Evolutionary conservation across 2,329 filamentous ascomycete species (phyloP), one percentile per base, ranked within the genome.

Genomic region (Aspergillus pseudoglaucus): DNA sequence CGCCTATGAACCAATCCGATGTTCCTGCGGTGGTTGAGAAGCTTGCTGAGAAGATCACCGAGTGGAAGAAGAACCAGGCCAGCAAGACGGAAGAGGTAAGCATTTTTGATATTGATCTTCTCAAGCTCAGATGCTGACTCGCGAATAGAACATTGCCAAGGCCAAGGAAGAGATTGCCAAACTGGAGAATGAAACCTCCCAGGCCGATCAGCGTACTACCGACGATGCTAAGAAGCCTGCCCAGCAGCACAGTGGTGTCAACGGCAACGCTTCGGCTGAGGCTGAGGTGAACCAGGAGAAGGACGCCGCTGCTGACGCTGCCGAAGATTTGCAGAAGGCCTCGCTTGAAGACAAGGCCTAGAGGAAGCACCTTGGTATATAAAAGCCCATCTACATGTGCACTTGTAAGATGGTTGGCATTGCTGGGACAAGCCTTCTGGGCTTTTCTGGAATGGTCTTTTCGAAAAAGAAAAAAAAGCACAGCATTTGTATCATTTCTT

Each of bases 131-230:
- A 49, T 49, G 45, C 53, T 25, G 39, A 54, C 51, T 55, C 54
- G 57, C 49, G 63, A 73, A 23, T 62, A 97, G 93, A 98, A 98
- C 78, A 85, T 97, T 52, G 88, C 89, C 55, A 95, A 96, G 73
- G 93, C 93, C 52, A 87, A 95, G 77, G 91, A 91, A 72, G 90
- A 96, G 71, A 94, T 98, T 54, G 88, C 90, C 66, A 84, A 84
- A 58, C 81, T 97, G 39, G 81, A 84, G 59, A 74, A 78, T 47
- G 91, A 96, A 66, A 83, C 71, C 71, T 40, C 60, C 45, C 47
- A 64, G 54, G 47, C 57, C 69, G 53, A 71, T 67, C 56, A 50
- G 42, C 49, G 72, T 65, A 33, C 65, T 68, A 57, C 76, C 73
- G 76, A 78, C 42, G 67, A 67, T n/a, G 71, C 71, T 23, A 77